Conservation (phyloP, 345 rosid genomes). For the Gossypium stocksii region DNA sequence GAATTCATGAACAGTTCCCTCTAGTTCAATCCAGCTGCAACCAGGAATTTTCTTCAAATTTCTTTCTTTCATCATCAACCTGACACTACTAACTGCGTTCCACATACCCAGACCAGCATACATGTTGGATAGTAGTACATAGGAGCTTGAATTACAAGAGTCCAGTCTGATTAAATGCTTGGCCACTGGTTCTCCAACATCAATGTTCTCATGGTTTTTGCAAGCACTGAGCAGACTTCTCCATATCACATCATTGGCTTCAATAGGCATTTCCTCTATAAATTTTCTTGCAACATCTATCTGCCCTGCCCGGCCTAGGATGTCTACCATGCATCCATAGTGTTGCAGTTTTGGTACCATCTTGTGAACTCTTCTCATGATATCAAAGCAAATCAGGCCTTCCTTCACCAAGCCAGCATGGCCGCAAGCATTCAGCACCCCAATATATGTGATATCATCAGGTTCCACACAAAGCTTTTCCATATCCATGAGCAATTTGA, state of each 20-base stretch:
- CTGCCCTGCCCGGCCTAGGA: conserved; percentile 48
- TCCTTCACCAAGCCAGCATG: conserved; percentile 58
- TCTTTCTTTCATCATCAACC: conserved; percentile 49
- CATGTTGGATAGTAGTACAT: conserved; percentile 45
- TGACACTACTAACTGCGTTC: conserved; percentile 42
- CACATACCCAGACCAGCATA: conserved; percentile 56
- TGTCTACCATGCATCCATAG: conserved; percentile 53
- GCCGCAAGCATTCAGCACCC: conserved; percentile 55
- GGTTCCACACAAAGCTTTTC: conserved; percentile 38
- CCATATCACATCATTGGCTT: conserved; percentile 44
- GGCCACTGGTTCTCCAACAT: conserved; percentile 43
- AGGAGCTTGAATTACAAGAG: conserved; percentile 37
- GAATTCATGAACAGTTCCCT: conserved; percentile 51
- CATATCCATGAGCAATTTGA: conserved; percentile 31
- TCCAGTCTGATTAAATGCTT: conserved; percentile 30
- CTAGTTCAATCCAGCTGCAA: conserved; percentile 53
- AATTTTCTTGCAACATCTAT: conserved; percentile 42
- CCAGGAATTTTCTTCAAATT: conserved; percentile 49
- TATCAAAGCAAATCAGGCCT: conserved; percentile 47
- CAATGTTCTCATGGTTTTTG: conserved; percentile 38
- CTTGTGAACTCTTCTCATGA: conserved; percentile 45
- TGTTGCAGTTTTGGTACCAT: conserved; percentile 53
- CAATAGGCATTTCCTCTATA: conserved; percentile 39
- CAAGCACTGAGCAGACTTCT: conserved; percentile 53
- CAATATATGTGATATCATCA: conserved; percentile 49